Percentiles rank a stretch among this genome's conserved stretches.
phyloP scores from a whole-genome alignment of 352 stramenopile species.

The Phytophthora sojae region DNA sequence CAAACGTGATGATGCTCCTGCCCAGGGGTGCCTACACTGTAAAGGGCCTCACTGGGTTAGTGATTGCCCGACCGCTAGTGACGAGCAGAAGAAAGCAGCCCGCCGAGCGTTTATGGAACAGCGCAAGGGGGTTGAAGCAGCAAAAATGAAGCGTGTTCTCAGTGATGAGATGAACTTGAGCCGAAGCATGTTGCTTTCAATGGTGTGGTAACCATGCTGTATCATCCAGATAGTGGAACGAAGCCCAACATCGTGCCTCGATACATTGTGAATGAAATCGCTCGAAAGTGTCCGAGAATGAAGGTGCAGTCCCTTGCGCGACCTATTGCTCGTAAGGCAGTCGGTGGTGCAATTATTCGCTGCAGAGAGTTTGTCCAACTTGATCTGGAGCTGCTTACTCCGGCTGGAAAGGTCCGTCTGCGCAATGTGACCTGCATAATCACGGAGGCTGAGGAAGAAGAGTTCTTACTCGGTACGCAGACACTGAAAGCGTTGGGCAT shows the following conservation, averaged over 20 bases:
- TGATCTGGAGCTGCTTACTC: background rate
- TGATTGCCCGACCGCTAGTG: slow-evolving; percentile 1
- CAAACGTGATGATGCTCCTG: background rate
- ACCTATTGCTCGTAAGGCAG: background rate
- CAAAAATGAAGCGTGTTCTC: slow-evolving; percentile 10
- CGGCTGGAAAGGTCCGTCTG: background rate
- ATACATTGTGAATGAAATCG: slow-evolving; percentile 1
- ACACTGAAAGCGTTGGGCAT: background rate
- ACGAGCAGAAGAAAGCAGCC: slow-evolving; percentile 8
- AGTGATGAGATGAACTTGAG: background rate
- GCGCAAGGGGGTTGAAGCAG: background rate
- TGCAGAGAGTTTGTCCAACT: background rate
- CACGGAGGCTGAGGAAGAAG: slow-evolving; percentile 6
- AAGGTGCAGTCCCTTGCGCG: background rate
- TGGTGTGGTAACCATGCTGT: slow-evolving; percentile 9
- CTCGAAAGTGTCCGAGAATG: background rate
- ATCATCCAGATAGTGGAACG: background rate
- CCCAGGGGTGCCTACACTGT: slow-evolving; percentile 4
- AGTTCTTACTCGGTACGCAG: background rate
- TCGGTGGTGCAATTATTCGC: slow-evolving; percentile 4
- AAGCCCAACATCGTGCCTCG: background rate
- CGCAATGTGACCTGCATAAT: background rate
- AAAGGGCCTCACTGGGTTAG: slow-evolving; percentile 2
- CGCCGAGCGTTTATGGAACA: background rate
- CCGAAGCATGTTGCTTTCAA: slow-evolving; percentile 6